Conservation (phyloP, 2,329 filamentous ascomycete genomes). For the Westerdykella ornata region DNA sequence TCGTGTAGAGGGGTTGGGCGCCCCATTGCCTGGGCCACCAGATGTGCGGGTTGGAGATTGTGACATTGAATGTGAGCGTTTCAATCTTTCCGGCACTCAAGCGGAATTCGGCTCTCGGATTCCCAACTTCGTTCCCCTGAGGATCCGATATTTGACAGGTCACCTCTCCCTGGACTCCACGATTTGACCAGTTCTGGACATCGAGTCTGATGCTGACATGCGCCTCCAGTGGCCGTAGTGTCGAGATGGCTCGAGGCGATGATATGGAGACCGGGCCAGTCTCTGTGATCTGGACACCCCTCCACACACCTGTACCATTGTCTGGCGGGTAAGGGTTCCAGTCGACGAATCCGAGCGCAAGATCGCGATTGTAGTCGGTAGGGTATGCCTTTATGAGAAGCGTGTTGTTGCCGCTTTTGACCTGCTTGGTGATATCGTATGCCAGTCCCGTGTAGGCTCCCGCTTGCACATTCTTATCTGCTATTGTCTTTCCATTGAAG, state of each 20-base stretch:
- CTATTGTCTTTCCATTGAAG: constrained; percentile 51
- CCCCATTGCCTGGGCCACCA: constrained; percentile 61
- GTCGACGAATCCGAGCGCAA: constrained; percentile 55
- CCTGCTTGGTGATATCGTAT: constrained; percentile 48
- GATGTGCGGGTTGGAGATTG: constrained; percentile 43
- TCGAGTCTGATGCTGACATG: constrained; percentile 17
- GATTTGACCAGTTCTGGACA: constrained; percentile 15
- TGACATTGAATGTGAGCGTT: constrained; percentile 37
- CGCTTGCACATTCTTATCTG: constrained; percentile 44
- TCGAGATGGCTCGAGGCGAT: constrained; percentile 24
- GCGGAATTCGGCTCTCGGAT: constrained; percentile 5
- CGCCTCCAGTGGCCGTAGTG: constrained; percentile 9
- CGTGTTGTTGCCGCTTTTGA: constrained; percentile 43
- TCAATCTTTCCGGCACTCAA: constrained; percentile 21
- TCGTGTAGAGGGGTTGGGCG: constrained; percentile 47
- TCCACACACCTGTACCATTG: constrained; percentile 59
- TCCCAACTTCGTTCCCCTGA: constrained; percentile 8
- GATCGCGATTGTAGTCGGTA: constrained; percentile 54
- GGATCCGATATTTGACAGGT: constrained; percentile 12
- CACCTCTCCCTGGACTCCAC: constrained; percentile 9
- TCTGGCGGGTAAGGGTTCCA: constrained; percentile 58
- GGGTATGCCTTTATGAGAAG: constrained; percentile 51
- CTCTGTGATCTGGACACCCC: constrained; percentile 51
- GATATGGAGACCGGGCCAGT: constrained; percentile 43
- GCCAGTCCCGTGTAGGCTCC: constrained; percentile 53